Evolutionary conservation across 352 stramenopile genomes (phyloP).

Genomic region (Phytopythium oedochilum): DNA sequence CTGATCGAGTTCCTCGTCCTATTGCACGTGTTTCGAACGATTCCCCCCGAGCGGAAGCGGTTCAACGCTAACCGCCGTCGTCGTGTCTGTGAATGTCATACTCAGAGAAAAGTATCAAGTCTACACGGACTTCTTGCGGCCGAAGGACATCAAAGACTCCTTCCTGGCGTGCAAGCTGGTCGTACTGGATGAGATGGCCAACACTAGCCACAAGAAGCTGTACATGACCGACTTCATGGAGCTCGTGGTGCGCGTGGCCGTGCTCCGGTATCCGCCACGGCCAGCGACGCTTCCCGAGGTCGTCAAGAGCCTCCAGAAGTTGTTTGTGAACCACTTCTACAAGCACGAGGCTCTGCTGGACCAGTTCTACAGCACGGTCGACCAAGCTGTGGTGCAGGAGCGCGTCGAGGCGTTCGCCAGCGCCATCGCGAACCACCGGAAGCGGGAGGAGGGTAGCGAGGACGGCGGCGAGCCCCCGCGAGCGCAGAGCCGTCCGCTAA

Average conservation of each 20-base stretch:
- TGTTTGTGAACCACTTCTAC: conserved; percentile 65
- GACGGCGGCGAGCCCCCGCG: neutral
- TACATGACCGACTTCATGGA: conserved; percentile 80
- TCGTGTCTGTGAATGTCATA: neutral
- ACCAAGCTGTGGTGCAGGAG: conserved; percentile 54
- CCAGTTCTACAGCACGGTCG: conserved; percentile 48
- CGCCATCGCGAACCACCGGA: conserved; percentile 39
- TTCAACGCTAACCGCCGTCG: neutral
- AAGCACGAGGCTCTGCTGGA: conserved; percentile 58
- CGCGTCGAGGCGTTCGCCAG: conserved; percentile 54
- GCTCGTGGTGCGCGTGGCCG: conserved; percentile 51
- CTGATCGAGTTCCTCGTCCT: conserved; percentile 58
- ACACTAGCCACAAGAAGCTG: conserved; percentile 63
- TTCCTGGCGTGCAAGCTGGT: conserved; percentile 72
- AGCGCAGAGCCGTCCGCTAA: neutral
- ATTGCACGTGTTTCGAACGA: conserved; percentile 18
- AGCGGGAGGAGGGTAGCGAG: neutral
- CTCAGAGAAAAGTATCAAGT: conserved; percentile 60
- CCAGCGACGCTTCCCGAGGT: conserved; percentile 32
- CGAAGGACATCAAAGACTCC: conserved; percentile 61
- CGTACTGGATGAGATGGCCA: conserved; percentile 74
- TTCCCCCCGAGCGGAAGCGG: neutral
- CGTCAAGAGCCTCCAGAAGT: conserved; percentile 45
- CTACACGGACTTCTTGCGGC: conserved; percentile 56
- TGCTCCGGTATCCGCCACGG: conserved; percentile 52